Percentiles rank a stretch among this genome's conserved stretches.
Evolutionary conservation across 106 monocot species (phyloP).

Genomic region (Dendrobium huoshanense): DNA sequence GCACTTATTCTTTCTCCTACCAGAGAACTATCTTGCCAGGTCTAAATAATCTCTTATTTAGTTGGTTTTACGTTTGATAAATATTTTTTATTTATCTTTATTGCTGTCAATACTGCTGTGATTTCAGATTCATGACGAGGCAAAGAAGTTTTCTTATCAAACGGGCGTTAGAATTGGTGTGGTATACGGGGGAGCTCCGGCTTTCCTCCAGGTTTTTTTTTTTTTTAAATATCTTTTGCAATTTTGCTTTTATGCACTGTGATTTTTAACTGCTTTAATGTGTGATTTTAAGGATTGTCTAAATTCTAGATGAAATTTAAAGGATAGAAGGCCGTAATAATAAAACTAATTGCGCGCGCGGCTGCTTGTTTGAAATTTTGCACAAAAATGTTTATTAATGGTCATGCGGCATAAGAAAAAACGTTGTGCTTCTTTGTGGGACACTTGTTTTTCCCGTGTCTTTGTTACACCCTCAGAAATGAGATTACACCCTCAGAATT

Average conservation of each 20-base stretch:
- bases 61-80: background rate
- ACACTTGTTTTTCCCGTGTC: too few relatives aligned
- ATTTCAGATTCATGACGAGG: constrained; percentile 70
- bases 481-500: too few relatives aligned
- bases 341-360: background rate
- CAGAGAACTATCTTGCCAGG: constrained; percentile 78
- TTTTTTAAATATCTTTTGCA: background rate
- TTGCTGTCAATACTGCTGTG: background rate
- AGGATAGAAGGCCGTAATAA: background rate
- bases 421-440: too few relatives aligned
- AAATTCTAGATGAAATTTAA: background rate
- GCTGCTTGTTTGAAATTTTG: too few relatives aligned
- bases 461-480: too few relatives aligned
- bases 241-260: background rate
- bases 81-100: background rate
- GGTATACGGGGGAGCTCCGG: constrained; percentile 79
- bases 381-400: too few relatives aligned
- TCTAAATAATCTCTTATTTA: constrained; percentile 13
- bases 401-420: too few relatives aligned
- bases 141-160: constrained; percentile 68
- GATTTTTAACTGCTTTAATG: background rate
- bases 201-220: constrained; percentile 50
- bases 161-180: constrained; percentile 77
- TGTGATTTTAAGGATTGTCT: background rate
- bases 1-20: constrained; percentile 87